Evolutionary conservation across 805 yeast genomes (phyloP).

Genomic region (Candida corydali): DNA sequence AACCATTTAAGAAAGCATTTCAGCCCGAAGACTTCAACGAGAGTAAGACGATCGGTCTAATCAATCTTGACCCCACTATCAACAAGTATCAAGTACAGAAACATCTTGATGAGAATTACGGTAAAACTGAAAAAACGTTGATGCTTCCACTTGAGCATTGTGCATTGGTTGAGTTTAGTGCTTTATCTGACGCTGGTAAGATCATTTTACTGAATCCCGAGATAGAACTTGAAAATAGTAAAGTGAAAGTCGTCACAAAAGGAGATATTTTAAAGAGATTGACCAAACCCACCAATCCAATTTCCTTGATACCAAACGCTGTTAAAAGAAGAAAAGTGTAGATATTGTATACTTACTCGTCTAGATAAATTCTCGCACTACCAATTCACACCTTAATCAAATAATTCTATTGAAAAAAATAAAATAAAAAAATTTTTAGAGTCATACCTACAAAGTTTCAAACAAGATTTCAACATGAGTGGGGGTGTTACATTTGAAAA

Average conservation of each 20-base stretch:
- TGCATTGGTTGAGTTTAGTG: constrained; percentile 48
- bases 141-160: constrained; percentile 43
- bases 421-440: constrained; percentile 5
- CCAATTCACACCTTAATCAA: background rate
- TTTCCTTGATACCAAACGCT: constrained; percentile 6
- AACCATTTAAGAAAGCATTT: constrained; percentile 23
- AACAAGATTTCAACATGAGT: constrained; percentile 25
- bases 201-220: constrained; percentile 18
- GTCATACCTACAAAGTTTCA: background rate
- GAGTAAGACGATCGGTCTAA: constrained; percentile 16
- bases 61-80: constrained; percentile 29
- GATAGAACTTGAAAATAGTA: background rate
- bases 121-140: constrained; percentile 39
- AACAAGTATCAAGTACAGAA: constrained; percentile 29
- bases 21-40: constrained; percentile 16
- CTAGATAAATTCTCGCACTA: constrained; percentile 2
- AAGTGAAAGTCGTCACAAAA: constrained; percentile 1
- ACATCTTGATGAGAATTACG: constrained; percentile 22
- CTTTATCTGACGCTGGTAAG: constrained; percentile 45
- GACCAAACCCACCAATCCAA: background rate
- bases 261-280: background rate
- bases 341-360: background rate
- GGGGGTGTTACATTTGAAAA: constrained; percentile 43
- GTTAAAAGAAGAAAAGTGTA: constrained; percentile 7
- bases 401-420: background rate